Conservation (phyloP, 2,329 filamentous ascomycete species). For the Calonectria pteridis region DNA sequence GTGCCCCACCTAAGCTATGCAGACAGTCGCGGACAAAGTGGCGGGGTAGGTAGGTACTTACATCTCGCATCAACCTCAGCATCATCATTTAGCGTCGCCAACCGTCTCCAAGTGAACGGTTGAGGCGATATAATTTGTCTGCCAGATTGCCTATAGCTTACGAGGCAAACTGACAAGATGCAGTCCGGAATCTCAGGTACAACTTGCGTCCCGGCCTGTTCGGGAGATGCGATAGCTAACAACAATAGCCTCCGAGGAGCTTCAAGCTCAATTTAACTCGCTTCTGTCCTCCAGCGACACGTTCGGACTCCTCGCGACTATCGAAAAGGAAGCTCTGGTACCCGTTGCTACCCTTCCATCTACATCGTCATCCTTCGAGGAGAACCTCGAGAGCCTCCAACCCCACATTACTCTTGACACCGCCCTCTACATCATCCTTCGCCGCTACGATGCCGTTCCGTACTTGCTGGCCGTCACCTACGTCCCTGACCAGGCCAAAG, state of each 20-base stretch:
- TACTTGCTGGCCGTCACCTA: conserved; percentile 80
- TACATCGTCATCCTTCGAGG: conserved; percentile 68
- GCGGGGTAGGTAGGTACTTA: conserved; percentile 43
- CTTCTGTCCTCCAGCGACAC: conserved; percentile 72
- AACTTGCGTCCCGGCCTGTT: conserved; percentile 1
- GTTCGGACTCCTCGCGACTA: conserved; percentile 79
- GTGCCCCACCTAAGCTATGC: conserved; percentile 39
- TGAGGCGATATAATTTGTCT: conserved; percentile 1
- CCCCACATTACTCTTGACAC: conserved; percentile 74
- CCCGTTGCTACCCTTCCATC: conserved; percentile 69
- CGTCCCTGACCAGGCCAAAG: conserved; percentile 81
- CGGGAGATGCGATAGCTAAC: conserved; percentile 17
- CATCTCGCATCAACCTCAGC: conserved; percentile 30
- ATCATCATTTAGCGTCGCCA: conserved; percentile 27
- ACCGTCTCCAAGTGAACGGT: conserved; percentile 1
- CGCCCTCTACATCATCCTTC: conserved; percentile 81
- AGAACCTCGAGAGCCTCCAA: conserved; percentile 73
- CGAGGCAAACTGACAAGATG: conserved; percentile 60
- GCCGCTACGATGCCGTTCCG: conserved; percentile 70
- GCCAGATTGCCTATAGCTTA: neutral
- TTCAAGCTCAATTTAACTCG: conserved; percentile 78
- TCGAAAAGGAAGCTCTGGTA: conserved; percentile 75
- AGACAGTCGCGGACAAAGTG: conserved; percentile 35
- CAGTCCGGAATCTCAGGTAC: conserved; percentile 84
- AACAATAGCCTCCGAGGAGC: conserved; percentile 78